Evolutionary conservation across 352 stramenopile species (phyloP).

Genomic region (Globisporangium irregulare): DNA sequence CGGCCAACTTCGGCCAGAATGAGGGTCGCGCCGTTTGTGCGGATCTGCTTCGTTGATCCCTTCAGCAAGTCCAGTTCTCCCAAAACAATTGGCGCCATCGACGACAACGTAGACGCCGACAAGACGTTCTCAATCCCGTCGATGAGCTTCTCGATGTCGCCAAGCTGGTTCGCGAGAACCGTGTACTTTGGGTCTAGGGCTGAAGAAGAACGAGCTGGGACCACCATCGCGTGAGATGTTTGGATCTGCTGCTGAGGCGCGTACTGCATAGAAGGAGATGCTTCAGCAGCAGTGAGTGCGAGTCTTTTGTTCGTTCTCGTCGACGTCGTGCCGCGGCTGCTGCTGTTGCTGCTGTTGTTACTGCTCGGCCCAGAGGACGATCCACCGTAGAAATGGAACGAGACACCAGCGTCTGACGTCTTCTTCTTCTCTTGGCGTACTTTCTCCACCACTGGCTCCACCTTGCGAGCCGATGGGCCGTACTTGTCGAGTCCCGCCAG

Average conservation of each 20-base stretch:
- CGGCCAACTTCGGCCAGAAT: slow-evolving; percentile 55
- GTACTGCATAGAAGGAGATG: neutral
- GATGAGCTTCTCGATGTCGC: slow-evolving; percentile 59
- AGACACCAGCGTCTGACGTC: slow-evolving; percentile 37
- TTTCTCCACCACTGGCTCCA: slow-evolving; percentile 25
- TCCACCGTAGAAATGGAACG: slow-evolving; percentile 58
- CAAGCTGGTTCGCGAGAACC: slow-evolving; percentile 40
- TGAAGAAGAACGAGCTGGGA: slow-evolving; percentile 9
- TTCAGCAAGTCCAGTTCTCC: slow-evolving; percentile 56
- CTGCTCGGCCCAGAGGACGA: slow-evolving; percentile 8
- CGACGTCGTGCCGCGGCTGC: slow-evolving; percentile 3
- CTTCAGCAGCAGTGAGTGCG: slow-evolving; percentile 21
- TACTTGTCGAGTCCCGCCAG: slow-evolving; percentile 13
- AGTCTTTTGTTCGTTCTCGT: slow-evolving; percentile 21
- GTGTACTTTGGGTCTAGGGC: slow-evolving; percentile 29
- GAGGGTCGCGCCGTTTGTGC: slow-evolving; percentile 57
- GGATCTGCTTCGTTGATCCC: slow-evolving; percentile 60
- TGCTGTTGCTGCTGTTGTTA: slow-evolving; percentile 1
- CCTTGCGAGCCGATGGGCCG: slow-evolving; percentile 11
- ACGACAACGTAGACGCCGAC: slow-evolving; percentile 34
- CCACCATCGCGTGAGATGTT: slow-evolving; percentile 19
- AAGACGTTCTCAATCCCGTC: slow-evolving; percentile 52
- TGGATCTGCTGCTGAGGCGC: neutral
- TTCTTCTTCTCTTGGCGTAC: slow-evolving; percentile 15
- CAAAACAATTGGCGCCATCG: slow-evolving; percentile 35